phyloP scores from a whole-genome alignment of 495 filamentous ascomycete species.

The Halenospora varia region DNA sequence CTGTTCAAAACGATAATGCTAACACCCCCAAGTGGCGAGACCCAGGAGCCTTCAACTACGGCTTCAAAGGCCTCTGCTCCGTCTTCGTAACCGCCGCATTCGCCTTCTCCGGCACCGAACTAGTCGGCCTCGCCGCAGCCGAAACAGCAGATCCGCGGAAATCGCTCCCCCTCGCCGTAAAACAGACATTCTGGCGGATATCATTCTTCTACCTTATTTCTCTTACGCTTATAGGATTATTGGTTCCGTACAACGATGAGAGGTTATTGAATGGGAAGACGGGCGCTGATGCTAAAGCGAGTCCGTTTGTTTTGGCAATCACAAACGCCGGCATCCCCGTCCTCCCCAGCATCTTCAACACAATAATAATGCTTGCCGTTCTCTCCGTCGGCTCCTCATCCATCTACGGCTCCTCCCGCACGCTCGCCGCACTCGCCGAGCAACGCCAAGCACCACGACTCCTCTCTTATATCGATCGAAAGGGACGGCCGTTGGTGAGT shows the following conservation, averaged over 20 bases:
- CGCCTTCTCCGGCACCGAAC: conserved; percentile 86
- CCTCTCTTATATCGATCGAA: conserved; percentile 77
- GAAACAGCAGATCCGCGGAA: conserved; percentile 86
- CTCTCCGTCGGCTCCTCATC: conserved; percentile 84
- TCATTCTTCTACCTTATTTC: conserved; percentile 80
- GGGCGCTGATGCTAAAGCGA: conserved; percentile 70
- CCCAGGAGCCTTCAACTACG: conserved; percentile 86
- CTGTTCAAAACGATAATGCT: too few relatives aligned
- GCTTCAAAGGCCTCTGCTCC: conserved; percentile 91
- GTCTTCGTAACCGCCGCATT: conserved; percentile 94
- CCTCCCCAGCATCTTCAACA: conserved; percentile 82
- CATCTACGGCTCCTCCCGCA: conserved; percentile 83
- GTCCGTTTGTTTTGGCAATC: conserved; percentile 89
- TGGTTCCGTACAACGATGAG: conserved; percentile 65
- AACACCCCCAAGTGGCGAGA: too few relatives aligned
- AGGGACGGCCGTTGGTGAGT: conserved; percentile 72
- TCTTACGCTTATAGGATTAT: conserved; percentile 65
- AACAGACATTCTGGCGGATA: conserved; percentile 96
- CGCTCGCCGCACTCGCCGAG: conserved; percentile 80
- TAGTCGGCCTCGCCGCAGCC: conserved; percentile 88
- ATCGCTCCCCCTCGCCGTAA: conserved; percentile 78
- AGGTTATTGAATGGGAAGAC: conserved; percentile 52
- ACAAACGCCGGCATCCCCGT: conserved; percentile 70
- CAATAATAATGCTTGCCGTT: conserved; percentile 86
- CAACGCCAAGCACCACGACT: conserved; percentile 76